Evolutionary conservation across 352 stramenopile species (phyloP).

Genomic region (Phytophthora tubulina): DNA sequence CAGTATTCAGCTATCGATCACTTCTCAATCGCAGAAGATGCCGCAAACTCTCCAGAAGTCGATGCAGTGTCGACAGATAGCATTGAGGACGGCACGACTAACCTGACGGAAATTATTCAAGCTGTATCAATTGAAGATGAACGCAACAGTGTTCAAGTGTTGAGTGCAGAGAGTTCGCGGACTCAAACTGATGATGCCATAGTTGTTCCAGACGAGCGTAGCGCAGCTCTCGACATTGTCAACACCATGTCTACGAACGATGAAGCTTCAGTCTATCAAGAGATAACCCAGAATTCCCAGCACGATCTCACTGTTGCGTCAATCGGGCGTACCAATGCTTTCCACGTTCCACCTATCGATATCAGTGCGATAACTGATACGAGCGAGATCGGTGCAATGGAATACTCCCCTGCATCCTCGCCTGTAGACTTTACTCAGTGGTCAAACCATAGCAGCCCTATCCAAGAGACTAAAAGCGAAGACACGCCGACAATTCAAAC

Average conservation of each 20-base stretch:
- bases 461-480: slow-evolving; percentile 1
- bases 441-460: slow-evolving; percentile 1
- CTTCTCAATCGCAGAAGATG: slow-evolving; percentile 9
- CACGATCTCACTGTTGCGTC: background rate
- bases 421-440: background rate
- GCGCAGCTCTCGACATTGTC: background rate
- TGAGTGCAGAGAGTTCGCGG: background rate
- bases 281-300: background rate
- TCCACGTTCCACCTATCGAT: slow-evolving; percentile 31
- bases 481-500: background rate
- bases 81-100: background rate
- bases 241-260: background rate
- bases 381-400: background rate
- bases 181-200: background rate
- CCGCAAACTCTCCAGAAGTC: background rate
- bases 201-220: background rate
- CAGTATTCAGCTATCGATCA: slow-evolving; percentile 1
- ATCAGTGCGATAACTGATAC: slow-evolving; percentile 11
- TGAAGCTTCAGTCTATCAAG: background rate
- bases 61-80: background rate
- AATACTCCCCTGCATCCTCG: slow-evolving; percentile 1
- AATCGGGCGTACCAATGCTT: slow-evolving; percentile 6
- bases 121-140: no score
- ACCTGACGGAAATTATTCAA: no score
- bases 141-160: background rate